Base-by-base conservation (phyloP, 495 filamentous ascomycete genomes). In the Penicillium goetzii region DNA sequence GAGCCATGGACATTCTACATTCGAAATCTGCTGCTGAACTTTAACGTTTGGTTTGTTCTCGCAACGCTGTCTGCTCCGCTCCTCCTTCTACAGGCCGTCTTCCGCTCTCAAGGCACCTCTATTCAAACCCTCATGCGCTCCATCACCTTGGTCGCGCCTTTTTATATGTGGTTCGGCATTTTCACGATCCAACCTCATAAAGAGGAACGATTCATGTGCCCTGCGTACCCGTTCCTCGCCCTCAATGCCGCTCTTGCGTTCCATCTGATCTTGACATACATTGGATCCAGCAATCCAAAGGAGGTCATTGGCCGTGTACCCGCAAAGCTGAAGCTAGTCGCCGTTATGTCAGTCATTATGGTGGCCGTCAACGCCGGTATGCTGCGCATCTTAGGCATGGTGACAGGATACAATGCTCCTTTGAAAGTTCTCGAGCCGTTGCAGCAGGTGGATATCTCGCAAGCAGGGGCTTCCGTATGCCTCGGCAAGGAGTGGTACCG, bases 121-220 rank as follows among this genome's bases (percentile, higher is more conserved):
- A 75, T 74, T 33, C 71, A 85, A 66, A 82, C 79, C 6, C 60
- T 81, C 17, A 78, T 93, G 36, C 87, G 92, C 30, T 90, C 87
- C n/a, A 64, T 94, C 51, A 85, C 92, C 33, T 89, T 94, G 68
- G 78, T 90, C 53, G 76, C 87, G 2, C 94, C 96, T 0, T 94
- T 97, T 76, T 98, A 97, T 73, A 84, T 97, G 73, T 99, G 96
- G 96, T 84, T 98, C 26, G 86, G 74, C 8, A 94, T 98, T 58
- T 97, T 99, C 77, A 91, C 92, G 4, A 72, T 88, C 11, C 95
- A 98, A 71, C 89, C 95, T 21, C 96, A 99, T 82, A 99, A 99
- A 69, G 96, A 99, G 75, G 96, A 99, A 72, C 83, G 96, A 9
- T 99, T 99, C 80, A 98, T 99, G 93, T 98, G 96, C 74, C 94